A percentile compares a stretch with the other conserved stretches of the same genome.
Evolutionary conservation across 495 filamentous ascomycete species (phyloP).

Genomic region (Penicillium chermesinum): DNA sequence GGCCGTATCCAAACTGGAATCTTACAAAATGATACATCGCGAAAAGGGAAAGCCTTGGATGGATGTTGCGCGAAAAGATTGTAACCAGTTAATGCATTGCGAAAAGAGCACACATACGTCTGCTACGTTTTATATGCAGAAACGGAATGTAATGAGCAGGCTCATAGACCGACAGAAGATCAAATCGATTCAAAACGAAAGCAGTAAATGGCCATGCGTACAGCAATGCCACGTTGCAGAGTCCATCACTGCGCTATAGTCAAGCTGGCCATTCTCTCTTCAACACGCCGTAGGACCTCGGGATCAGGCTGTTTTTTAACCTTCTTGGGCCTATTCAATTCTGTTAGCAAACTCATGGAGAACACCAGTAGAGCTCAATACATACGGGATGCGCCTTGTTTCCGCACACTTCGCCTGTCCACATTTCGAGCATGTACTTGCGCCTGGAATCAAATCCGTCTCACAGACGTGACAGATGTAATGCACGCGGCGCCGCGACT

Average conservation of each 20-base stretch:
- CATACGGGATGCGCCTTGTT: conserved; percentile 49
- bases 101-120: conserved; percentile 1
- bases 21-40: no score
- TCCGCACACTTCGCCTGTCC: conserved; percentile 48
- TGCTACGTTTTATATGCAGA: conserved; percentile 5
- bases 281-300: conserved; percentile 55
- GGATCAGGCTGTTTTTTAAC: conserved; percentile 60
- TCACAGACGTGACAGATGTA: conserved; percentile 64
- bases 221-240: neutral
- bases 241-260: conserved; percentile 3
- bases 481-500: conserved; percentile 45
- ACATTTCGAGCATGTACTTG: conserved; percentile 55
- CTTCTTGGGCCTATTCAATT: conserved; percentile 49
- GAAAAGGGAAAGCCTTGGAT: no score
- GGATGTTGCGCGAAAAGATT: neutral
- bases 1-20: neutral
- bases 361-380: conserved; percentile 10
- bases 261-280: conserved; percentile 48
- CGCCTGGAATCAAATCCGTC: conserved; percentile 45
- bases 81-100: neutral
- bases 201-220: neutral
- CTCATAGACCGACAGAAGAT: neutral
- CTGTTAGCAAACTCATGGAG: conserved; percentile 22
- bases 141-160: neutral
- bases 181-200: neutral